Evolutionary conservation across 768 basidiomycete genomes (phyloP).

Genomic region (Suillus decipiens): DNA sequence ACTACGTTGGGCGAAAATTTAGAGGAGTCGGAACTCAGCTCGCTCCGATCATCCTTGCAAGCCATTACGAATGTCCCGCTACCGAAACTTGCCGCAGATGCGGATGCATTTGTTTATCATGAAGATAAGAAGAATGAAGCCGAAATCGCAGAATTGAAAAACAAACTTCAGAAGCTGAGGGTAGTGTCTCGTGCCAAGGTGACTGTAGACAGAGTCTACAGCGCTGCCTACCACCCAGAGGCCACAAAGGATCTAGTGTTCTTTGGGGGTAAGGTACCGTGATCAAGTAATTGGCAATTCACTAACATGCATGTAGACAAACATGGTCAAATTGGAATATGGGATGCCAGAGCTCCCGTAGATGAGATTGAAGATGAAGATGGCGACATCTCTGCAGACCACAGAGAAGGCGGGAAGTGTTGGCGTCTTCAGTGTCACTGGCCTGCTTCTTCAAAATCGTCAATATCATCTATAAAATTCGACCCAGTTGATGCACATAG

Average conservation of each 20-base stretch:
- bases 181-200: conserved; percentile 83
- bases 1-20: conserved; percentile 48
- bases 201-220: conserved; percentile 72
- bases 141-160: conserved; percentile 54
- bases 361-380: conserved; percentile 73
- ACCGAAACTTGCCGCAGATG: conserved; percentile 41
- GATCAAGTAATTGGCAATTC: not conserved
- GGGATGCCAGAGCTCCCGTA: conserved; percentile 75
- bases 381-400: conserved; percentile 42
- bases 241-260: conserved; percentile 81
- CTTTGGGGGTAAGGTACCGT: conserved; percentile 62
- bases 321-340: conserved; percentile 80
- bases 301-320: conserved; percentile 55
- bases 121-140: conserved; percentile 46
- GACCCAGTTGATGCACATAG: conserved; percentile 76
- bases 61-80: conserved; percentile 37
- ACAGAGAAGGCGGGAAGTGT: conserved; percentile 68
- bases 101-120: conserved; percentile 55
- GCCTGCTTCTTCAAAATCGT: conserved; percentile 80
- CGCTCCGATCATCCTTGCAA: conserved; percentile 48
- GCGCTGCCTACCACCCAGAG: conserved; percentile 81
- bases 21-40: conserved; percentile 44
- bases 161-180: conserved; percentile 55
- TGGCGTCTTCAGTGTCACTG: conserved; percentile 84
- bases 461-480: conserved; percentile 76